Conservation (phyloP, 306 rosid genomes). For the Gastrolobium villosum region DNA sequence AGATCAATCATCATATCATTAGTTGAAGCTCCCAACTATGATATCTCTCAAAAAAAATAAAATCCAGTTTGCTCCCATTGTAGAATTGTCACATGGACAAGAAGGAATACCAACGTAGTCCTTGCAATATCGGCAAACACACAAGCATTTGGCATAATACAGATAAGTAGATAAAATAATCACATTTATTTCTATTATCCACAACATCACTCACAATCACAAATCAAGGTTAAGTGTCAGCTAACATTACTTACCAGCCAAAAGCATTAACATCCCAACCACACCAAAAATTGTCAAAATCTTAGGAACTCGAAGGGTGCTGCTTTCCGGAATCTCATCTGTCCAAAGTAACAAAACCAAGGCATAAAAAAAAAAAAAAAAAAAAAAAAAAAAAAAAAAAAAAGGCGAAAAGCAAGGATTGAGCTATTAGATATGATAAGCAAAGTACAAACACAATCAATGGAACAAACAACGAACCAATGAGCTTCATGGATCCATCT, state of each 20-base stretch:
- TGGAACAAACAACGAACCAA: slow-evolving; percentile 56
- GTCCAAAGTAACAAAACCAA: not conserved
- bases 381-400: too few relatives aligned
- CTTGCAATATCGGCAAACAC: not conserved
- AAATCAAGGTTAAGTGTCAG: not conserved
- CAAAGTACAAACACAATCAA: not conserved
- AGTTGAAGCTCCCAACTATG: not conserved
- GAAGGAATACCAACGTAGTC: not conserved
- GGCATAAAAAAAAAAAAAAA: too few relatives aligned
- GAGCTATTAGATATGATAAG: not conserved
- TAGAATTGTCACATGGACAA: not conserved
- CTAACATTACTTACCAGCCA: slow-evolving; percentile 68
- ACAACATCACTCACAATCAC: slow-evolving; percentile 1
- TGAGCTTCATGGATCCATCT: slow-evolving; percentile 75
- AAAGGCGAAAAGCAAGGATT: not conserved
- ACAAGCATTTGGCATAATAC: not conserved
- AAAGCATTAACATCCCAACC: slow-evolving; percentile 79
- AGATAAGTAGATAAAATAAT: not conserved
- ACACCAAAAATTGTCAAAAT: slow-evolving; percentile 75
- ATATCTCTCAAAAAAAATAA: not conserved
- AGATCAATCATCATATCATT: not conserved
- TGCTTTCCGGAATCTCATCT: slow-evolving; percentile 79
- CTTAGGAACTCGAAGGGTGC: slow-evolving; percentile 72
- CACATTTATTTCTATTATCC: not conserved
- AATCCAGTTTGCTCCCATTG: not conserved